A percentile compares a stretch with the other conserved stretches of the same genome.
These are phyloP conservation scores for Candida fluviatilis DNA, from an alignment of 805 yeast genomes.

Conservation along the genomic window DNA sequence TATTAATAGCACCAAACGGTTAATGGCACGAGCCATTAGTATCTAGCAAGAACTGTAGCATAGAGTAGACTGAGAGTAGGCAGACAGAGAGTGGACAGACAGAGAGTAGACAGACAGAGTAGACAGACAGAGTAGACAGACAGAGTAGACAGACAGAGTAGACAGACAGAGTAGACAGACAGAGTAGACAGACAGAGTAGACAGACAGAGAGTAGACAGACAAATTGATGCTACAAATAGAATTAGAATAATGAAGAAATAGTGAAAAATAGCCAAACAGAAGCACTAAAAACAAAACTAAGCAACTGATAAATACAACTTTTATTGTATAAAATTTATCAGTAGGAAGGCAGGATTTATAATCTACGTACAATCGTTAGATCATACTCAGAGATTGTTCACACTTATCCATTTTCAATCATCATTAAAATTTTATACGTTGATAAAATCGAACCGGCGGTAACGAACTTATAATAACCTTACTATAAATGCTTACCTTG, in stretches of 20 bases:
- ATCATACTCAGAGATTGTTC: constrained; percentile 46
- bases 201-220: too few relatives aligned
- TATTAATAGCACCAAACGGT: not conserved
- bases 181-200: too few relatives aligned
- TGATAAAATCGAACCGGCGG: constrained; percentile 16
- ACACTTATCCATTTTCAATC: constrained; percentile 40
- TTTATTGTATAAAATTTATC: constrained; percentile 16
- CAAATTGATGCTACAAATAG: too few relatives aligned
- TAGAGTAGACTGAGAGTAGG: too few relatives aligned
- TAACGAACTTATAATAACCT: constrained; percentile 1
- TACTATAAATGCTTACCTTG: constrained; percentile 1
- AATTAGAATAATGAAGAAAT: too few relatives aligned
- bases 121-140: too few relatives aligned
- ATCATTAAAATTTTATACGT: constrained; percentile 27
- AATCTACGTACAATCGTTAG: constrained; percentile 40
- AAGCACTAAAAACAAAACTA: not conserved
- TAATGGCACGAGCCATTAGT: not conserved
- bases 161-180: too few relatives aligned
- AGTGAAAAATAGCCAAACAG: too few relatives aligned
- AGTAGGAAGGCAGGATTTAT: constrained; percentile 51
- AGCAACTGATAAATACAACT: not conserved
- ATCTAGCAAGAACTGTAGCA: too few relatives aligned
- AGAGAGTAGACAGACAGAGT: too few relatives aligned
- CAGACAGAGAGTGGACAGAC: too few relatives aligned
- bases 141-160: too few relatives aligned